Base-by-base conservation (phyloP, 2,329 filamentous ascomycete species). In the Neopestalotiopsis sp. region DNA sequence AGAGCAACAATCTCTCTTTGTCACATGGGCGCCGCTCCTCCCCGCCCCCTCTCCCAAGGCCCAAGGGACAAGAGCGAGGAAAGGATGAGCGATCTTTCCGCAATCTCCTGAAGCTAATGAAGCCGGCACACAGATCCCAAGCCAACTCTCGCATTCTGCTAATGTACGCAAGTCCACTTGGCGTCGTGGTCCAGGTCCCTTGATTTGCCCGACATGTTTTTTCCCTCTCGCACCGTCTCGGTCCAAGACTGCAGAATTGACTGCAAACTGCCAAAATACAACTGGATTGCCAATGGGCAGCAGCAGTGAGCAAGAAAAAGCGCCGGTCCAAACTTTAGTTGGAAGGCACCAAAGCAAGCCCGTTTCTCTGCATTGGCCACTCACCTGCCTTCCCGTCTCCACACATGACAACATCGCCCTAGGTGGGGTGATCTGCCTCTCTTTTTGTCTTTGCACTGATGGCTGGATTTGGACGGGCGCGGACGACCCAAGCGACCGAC, bases 111-210 rank as follows among this genome's bases (percentile, higher is more conserved):
- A 59, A 59, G 57, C 57, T 59, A 30, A 59, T 28, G 6, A 12
- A 34, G 57, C 57, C 28, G 24, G 32, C 28, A 20, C 32, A 34
- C 59, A 59, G 34, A 62, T 34, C 59, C 59, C 34, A 30, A 62
- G 34, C 28, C 59, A 34, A 30, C 59, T 30, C 14, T 62, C 59
- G n/a, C 30, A 14, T 20, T 40, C 28, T 20, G 59, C 59, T 62
- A 62, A 62, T 62, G 28, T 34, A 62, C 59, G 17, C 30, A n/a
- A 62, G 32, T 62, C 59, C 59, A 40, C 59, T 62, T 62, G 59
- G 59, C 59, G 59, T 34, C 59, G n/a, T 34, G 45, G n/a, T 38
- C 17, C 14, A 62, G 34, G 59, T 62, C 59, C 59, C 59, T 62
- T 62, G 59, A 62, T 62, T 62, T 40, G 59, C 34, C 32, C 32